Evolutionary conservation across 768 basidiomycete species (phyloP), one percentile per base, ranked within the genome.

Genomic region (Gelatoporia subvermispora): DNA sequence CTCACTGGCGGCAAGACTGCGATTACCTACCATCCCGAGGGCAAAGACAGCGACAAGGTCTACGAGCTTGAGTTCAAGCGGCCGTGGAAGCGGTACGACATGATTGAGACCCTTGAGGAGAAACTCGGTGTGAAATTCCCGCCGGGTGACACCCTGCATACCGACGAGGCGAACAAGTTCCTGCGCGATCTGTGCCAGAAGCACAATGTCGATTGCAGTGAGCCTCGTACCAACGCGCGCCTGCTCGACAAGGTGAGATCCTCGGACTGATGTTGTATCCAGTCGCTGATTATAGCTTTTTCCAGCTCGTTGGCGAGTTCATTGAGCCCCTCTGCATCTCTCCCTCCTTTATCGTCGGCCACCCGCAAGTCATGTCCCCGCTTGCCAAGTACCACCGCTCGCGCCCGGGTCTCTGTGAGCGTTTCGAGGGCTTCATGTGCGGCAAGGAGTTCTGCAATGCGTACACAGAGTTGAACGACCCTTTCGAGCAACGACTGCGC

Each of bases 331-430:
- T 98, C 47, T 99, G 96, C 70, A 81, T 97, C 60, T 94, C 89
- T 31, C 96, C 96, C 3, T 76, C 94, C 4, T 99, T 99, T 77
- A 98, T 99, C 57, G 93, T 95, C 53, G 96, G 96, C 24, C 96
- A 98, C 70, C 96, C 96, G 15, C 94, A 98, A 73, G 92, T 98
- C 56, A 99, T 99, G 96, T 97, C 95, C 0, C 96, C 96, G 2
- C 84, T 99, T 31, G 96, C 96, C 67, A 99, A 99, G 74, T 91
- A 88, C 81, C 94, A 98, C 68, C 90, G 96, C 54, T 90, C 89
- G n/a, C 83, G 91, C 36, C 91, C 93, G 0, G 96, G 96, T 35
- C 78, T 99, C 21, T 98, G 96, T 68, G 96, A 99, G 68, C 93
- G 96, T 16, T 99, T 99, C 72, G 96, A 99, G 67, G 92, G 83